Percentiles rank a stretch among this genome's conserved stretches.
Conservation (phyloP, 305 asterid species). For the Fraxinus albicans region DNA sequence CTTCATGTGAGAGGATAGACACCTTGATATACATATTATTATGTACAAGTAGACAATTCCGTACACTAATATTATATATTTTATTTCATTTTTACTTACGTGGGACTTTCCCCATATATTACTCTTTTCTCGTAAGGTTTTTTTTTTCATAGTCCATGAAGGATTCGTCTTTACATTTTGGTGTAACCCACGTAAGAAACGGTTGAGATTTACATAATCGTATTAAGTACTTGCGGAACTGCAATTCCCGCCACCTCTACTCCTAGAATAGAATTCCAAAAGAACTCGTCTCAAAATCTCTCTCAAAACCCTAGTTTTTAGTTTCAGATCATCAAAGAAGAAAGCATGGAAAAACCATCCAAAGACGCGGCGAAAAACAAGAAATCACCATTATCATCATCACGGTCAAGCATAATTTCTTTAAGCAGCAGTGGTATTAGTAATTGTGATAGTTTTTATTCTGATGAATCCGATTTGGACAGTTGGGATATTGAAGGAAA, state of each 20-base stretch:
- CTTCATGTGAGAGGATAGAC: no score
- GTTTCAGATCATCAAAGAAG: slow-evolving; percentile 2
- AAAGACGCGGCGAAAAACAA: not conserved
- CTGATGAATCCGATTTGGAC: not conserved
- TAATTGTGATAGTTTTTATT: not conserved
- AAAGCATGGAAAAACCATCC: not conserved
- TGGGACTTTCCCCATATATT: no score
- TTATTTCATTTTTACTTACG: no score
- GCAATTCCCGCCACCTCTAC: not conserved
- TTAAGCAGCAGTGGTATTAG: slow-evolving; percentile 11
- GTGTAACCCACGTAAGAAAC: not conserved
- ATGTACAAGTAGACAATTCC: no score
- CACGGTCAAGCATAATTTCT: slow-evolving; percentile 1
- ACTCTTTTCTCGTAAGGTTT: no score
- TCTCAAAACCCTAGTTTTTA: not conserved
- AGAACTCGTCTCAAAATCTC: not conserved
- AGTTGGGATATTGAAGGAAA: slow-evolving; percentile 3
- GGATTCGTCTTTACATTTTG: no score
- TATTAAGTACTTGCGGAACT: not conserved
- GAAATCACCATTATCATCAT: not conserved
- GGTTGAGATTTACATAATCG: not conserved
- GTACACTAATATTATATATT: no score
- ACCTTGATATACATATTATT: no score
- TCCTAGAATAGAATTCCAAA: not conserved
- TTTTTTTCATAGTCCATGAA: no score